A percentile compares a stretch with the other conserved stretches of the same genome.
Conservation (phyloP, 169 alveolate genomes). For the Eimeria brunetti region DNA sequence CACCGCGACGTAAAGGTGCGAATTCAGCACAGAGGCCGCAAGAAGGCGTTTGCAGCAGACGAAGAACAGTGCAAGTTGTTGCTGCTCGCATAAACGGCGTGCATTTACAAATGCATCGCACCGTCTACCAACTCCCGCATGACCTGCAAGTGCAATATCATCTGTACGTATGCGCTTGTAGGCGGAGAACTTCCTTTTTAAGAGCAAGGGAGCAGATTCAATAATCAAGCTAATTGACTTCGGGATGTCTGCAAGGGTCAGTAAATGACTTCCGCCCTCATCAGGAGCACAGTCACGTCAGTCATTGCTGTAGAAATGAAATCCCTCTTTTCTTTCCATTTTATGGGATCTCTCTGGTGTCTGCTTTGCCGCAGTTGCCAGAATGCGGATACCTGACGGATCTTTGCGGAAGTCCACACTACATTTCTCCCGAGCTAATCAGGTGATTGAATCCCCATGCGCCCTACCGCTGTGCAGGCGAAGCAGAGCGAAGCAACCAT, state of each 20-base stretch:
- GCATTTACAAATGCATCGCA: no score
- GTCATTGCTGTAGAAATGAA: background rate
- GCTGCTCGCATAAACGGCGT: conserved; percentile 2
- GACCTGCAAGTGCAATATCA: background rate
- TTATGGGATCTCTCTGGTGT: background rate
- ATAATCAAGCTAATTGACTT: conserved; percentile 84
- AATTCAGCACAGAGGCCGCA: background rate
- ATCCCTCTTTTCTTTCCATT: background rate
- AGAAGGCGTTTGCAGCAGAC: background rate
- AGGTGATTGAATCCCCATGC: conserved; percentile 57
- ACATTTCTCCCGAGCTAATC: conserved; percentile 87
- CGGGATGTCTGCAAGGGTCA: conserved; percentile 87
- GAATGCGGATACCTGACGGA: conserved; percentile 84
- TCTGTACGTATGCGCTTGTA: background rate
- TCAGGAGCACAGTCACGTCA: background rate
- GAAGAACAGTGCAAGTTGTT: background rate
- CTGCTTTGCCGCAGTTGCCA: conserved; percentile 41
- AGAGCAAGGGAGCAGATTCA: conserved; percentile 79
- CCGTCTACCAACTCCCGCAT: background rate
- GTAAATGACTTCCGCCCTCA: background rate
- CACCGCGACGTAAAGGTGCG: conserved; percentile 89
- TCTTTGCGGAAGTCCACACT: conserved; percentile 88
- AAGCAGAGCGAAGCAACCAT: background rate
- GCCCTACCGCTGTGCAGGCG: background rate
- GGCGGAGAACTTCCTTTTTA: conserved; percentile 80